Evolutionary conservation across 768 basidiomycete genomes (phyloP).

Genomic region (Naematelia aurantialba): DNA sequence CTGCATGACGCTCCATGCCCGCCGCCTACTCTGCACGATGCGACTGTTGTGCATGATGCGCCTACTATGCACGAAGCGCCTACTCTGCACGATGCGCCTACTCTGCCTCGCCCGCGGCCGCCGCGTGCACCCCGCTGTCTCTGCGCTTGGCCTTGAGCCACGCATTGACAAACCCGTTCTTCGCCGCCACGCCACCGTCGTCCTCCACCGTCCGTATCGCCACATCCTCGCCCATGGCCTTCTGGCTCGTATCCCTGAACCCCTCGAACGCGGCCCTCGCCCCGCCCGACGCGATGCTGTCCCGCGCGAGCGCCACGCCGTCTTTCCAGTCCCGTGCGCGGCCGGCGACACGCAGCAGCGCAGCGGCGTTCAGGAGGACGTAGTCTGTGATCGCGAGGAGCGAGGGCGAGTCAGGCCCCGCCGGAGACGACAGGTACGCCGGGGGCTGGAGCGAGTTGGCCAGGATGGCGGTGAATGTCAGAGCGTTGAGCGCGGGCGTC

Average conservation of each 20-base stretch:
- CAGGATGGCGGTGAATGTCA: slow-evolving; percentile 65
- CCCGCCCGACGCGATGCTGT: slow-evolving; percentile 51
- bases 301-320: slow-evolving; percentile 65
- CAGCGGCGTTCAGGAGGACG: slow-evolving; percentile 85
- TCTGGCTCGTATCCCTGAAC: slow-evolving; percentile 49
- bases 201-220: slow-evolving; percentile 39
- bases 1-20: too few species aligned
- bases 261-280: slow-evolving; percentile 52
- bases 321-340: slow-evolving; percentile 65
- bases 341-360: slow-evolving; percentile 79
- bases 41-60: too few species aligned
- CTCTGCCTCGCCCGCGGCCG: too few species aligned
- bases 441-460: slow-evolving; percentile 53
- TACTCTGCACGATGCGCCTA: too few species aligned
- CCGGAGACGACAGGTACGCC: slow-evolving; percentile 36
- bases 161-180: slow-evolving; percentile 46
- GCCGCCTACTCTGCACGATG: too few species aligned
- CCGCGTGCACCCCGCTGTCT: too few species aligned
- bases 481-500: slow-evolving; percentile 74
- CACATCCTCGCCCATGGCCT: slow-evolving; percentile 45
- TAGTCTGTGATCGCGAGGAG: slow-evolving; percentile 73
- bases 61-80: too few species aligned
- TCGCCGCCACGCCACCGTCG: slow-evolving; percentile 50
- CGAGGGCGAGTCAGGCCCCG: slow-evolving; percentile 38
- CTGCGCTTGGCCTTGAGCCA: slow-evolving; percentile 31